Evolutionary conservation across 2,329 filamentous ascomycete genomes (phyloP).

Genomic region (Aspergillus terreus): DNA sequence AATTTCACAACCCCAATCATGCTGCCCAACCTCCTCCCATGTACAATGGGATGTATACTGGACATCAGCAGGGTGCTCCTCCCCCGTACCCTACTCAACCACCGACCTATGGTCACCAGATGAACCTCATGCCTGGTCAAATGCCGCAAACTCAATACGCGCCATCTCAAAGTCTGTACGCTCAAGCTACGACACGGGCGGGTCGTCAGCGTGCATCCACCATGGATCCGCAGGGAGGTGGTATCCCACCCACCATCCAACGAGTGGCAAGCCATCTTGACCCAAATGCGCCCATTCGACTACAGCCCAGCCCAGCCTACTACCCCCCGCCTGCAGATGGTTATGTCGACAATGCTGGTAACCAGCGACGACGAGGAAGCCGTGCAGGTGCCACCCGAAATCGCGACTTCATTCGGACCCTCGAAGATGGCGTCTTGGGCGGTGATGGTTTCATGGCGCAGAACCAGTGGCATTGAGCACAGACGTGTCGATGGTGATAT

Average conservation of each 20-base stretch:
- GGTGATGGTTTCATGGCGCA: slow-evolving; percentile 80
- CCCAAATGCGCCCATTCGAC: slow-evolving; percentile 84
- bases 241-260: slow-evolving; percentile 89
- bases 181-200: slow-evolving; percentile 71
- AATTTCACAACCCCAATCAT: slow-evolving; percentile 49
- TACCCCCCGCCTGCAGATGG: slow-evolving; percentile 91
- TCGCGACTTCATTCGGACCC: slow-evolving; percentile 86
- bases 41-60: slow-evolving; percentile 75
- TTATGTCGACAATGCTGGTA: slow-evolving; percentile 63
- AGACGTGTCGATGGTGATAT: neutral
- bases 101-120: slow-evolving; percentile 65
- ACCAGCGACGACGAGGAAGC: slow-evolving; percentile 71
- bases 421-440: slow-evolving; percentile 86
- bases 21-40: slow-evolving; percentile 51
- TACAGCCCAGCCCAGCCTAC: slow-evolving; percentile 95
- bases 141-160: slow-evolving; percentile 64
- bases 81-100: slow-evolving; percentile 75
- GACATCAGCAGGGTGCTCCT: slow-evolving; percentile 65
- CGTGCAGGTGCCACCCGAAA: slow-evolving; percentile 57
- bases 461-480: slow-evolving; percentile 66
- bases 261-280: slow-evolving; percentile 94
- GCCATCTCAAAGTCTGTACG: slow-evolving; percentile 69
- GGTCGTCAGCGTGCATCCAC: slow-evolving; percentile 88
- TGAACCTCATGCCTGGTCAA: slow-evolving; percentile 66
- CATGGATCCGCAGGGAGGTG: slow-evolving; percentile 91